Conservation (phyloP, 305 asterid species). For the Fraxinus dipetala region DNA sequence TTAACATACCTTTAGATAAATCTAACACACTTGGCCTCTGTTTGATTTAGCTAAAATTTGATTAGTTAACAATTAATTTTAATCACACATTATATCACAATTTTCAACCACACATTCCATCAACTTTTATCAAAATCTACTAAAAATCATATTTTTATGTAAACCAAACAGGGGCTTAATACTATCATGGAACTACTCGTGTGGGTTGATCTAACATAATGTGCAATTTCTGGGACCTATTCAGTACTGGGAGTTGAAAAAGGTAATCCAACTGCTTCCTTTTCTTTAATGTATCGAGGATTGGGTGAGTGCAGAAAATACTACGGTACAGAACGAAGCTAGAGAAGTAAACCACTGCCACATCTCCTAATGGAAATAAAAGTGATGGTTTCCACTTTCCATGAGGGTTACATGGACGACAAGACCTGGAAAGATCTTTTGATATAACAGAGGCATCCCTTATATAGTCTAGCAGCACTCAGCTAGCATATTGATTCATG, state of each 20-base stretch:
- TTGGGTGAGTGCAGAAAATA: background rate
- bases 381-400: background rate
- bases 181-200: background rate
- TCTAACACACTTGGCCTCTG: background rate
- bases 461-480: background rate
- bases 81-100: no score
- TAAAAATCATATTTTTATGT: no score
- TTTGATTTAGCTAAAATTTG: no score
- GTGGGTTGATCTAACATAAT: background rate
- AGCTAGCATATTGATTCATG: background rate
- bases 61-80: no score
- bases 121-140: no score
- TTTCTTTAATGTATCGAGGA: background rate
- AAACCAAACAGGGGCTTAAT: background rate
- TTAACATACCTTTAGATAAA: background rate
- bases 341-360: background rate
- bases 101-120: no score
- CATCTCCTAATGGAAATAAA: background rate
- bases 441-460: no score
- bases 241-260: background rate
- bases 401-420: background rate
- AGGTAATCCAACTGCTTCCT: background rate
- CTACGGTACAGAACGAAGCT: background rate
- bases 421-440: background rate
- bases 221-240: background rate